These are phyloP conservation scores for Eleusine coracana DNA, from an alignment of 176 grass and related monocot species.

Conservation along the genomic window DNA sequence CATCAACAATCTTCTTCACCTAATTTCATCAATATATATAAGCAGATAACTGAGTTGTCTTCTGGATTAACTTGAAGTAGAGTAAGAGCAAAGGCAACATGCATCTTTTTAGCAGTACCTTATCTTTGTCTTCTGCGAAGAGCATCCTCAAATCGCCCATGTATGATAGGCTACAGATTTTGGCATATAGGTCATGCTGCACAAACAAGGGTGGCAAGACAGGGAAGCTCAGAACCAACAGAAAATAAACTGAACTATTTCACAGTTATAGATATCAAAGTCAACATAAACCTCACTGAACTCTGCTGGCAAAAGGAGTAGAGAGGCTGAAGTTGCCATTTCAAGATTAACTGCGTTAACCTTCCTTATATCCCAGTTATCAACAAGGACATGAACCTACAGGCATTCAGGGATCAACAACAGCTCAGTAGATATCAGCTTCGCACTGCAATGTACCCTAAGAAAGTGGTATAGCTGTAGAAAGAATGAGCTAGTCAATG, in stretches of 20 bases:
- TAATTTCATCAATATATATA: not conserved
- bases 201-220: slow-evolving; percentile 8
- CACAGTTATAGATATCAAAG: slow-evolving; percentile 28
- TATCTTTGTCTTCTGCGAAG: slow-evolving; percentile 94
- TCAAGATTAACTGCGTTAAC: slow-evolving; percentile 82
- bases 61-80: not conserved
- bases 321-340: slow-evolving; percentile 77
- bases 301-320: slow-evolving; percentile 78
- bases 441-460: not conserved
- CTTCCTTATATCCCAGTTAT: slow-evolving; percentile 63
- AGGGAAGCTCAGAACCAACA: slow-evolving; percentile 34
- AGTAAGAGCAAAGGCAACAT: not conserved
- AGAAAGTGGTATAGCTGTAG: not conserved
- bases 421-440: not conserved
- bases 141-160: slow-evolving; percentile 87
- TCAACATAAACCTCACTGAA: slow-evolving; percentile 69
- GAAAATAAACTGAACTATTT: slow-evolving; percentile 18
- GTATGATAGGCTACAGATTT: slow-evolving; percentile 89
- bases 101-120: slow-evolving; percentile 46
- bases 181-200: slow-evolving; percentile 82
- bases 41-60: not conserved
- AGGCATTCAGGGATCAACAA: not conserved
- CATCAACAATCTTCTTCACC: slow-evolving; percentile 6
- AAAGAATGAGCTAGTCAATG: not conserved
- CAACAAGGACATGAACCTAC: slow-evolving; percentile 55